Evolutionary conservation across 2,329 filamentous ascomycete genomes (phyloP).

Genomic region (Apiospora arundinis): DNA sequence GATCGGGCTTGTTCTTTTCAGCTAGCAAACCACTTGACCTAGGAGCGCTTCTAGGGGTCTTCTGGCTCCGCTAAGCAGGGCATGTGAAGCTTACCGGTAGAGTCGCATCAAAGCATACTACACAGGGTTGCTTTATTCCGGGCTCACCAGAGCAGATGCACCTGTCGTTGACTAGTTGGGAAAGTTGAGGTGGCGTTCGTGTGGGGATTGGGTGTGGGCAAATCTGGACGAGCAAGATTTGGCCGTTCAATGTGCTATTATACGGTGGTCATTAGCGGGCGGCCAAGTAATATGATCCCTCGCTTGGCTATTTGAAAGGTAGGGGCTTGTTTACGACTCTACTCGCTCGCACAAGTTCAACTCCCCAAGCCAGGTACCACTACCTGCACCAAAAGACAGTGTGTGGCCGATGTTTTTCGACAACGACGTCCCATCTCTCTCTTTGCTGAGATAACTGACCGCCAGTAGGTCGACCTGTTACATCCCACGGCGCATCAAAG

Average conservation of each 20-base stretch:
- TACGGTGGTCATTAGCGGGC: not conserved
- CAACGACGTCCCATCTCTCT: no score
- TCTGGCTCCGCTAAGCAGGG: not conserved
- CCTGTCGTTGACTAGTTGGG: not conserved
- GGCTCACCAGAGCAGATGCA: not conserved
- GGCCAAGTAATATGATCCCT: not conserved
- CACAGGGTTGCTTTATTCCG: not conserved
- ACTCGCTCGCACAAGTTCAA: no score
- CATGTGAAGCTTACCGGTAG: not conserved
- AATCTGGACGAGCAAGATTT: not conserved
- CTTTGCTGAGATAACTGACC: no score
- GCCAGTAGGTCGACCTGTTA: no score
- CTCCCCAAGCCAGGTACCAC: no score
- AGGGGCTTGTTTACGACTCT: no score
- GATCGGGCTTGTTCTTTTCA: not conserved
- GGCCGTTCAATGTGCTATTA: not conserved
- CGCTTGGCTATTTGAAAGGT: not conserved
- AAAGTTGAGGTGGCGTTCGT: not conserved
- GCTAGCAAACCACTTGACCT: not conserved
- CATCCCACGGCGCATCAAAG: no score
- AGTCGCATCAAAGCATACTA: no score
- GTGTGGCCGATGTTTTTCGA: no score
- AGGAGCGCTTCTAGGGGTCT: not conserved
- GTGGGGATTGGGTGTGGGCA: not conserved
- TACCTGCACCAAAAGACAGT: no score